A percentile compares a stretch with the other conserved stretches of the same genome.
Conservation (phyloP, 2,329 filamentous ascomycete species). For the Scopulariopsis brevicaulis region DNA sequence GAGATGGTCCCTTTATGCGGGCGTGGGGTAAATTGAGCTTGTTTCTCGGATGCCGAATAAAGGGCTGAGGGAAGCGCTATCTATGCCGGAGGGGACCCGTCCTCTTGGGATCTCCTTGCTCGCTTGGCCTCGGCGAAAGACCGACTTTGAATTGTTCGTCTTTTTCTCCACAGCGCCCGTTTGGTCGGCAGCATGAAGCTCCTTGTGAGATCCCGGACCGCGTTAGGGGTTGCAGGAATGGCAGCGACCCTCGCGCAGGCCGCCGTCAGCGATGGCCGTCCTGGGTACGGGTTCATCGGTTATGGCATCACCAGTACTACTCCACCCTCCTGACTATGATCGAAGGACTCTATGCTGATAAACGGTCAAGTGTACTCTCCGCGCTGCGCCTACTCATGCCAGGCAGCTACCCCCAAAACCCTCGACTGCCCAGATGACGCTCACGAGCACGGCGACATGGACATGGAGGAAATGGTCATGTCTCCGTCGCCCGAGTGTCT, state of each 20-base stretch:
- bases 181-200: background rate
- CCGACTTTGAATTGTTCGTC: background rate
- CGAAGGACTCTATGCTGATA: background rate
- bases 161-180: background rate
- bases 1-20: background rate
- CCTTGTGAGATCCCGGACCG: background rate
- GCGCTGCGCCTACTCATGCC: constrained; percentile 50
- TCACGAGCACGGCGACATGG: background rate
- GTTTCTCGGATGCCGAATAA: background rate
- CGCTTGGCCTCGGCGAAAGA: no score
- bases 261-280: background rate
- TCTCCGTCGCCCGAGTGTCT: constrained; percentile 8
- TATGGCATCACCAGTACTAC: constrained; percentile 15
- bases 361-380: constrained; percentile 43
- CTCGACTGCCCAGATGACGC: background rate
- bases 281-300: constrained; percentile 12
- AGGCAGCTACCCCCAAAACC: constrained; percentile 19
- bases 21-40: background rate
- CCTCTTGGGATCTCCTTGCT: no score
- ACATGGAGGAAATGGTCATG: background rate
- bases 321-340: background rate
- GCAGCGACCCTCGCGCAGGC: background rate
- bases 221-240: background rate
- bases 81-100: no score
- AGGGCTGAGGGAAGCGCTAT: no score